Evolutionary conservation across 2,329 filamentous ascomycete genomes (phyloP).

Genomic region (Beauveria varroae): DNA sequence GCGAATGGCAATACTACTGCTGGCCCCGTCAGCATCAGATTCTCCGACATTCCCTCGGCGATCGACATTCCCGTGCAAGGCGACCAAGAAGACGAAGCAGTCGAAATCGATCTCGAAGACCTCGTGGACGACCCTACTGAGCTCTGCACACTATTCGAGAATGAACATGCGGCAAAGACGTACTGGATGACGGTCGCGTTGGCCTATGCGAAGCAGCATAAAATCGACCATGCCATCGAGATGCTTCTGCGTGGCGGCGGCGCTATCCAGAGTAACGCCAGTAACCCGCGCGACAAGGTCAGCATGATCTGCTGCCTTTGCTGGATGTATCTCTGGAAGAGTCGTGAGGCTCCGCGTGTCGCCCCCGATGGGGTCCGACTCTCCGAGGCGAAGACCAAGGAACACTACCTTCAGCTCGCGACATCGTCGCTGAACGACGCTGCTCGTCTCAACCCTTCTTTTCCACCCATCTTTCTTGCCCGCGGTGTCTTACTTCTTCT

Average conservation of each 20-base stretch:
- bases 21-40: conserved; percentile 45
- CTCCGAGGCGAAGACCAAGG: conserved; percentile 80
- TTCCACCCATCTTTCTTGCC: conserved; percentile 83
- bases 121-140: conserved; percentile 91
- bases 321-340: conserved; percentile 89
- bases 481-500: conserved; percentile 84
- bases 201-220: conserved; percentile 92
- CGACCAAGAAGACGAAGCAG: conserved; percentile 62
- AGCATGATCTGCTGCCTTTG: conserved; percentile 78
- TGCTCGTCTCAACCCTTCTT: conserved; percentile 86
- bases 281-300: conserved; percentile 73
- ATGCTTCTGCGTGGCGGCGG: conserved; percentile 66
- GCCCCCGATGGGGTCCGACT: conserved; percentile 54
- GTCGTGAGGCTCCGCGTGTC: conserved; percentile 64
- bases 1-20: conserved; percentile 29
- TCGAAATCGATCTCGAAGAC: conserved; percentile 89
- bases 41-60: conserved; percentile 56
- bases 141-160: conserved; percentile 89
- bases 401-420: conserved; percentile 84
- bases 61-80: conserved; percentile 61
- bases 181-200: conserved; percentile 98
- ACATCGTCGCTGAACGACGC: conserved; percentile 91
- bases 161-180: conserved; percentile 81
- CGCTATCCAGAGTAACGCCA: conserved; percentile 61
- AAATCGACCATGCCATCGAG: conserved; percentile 76